Conservation (phyloP, 106 monocot genomes). For the Allium fistulosum region DNA sequence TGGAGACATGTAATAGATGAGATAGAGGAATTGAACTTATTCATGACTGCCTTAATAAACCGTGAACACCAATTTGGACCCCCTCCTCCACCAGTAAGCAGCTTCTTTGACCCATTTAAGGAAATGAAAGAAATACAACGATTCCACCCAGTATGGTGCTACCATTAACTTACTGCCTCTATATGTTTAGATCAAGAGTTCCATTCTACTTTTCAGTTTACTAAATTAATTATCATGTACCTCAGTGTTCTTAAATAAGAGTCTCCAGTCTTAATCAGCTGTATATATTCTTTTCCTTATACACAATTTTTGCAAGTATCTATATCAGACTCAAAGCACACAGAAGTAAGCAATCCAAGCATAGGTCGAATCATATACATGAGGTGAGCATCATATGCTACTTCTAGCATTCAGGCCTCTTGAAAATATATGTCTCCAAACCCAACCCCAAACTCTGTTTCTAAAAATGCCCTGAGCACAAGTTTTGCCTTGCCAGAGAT, state of each 20-base stretch:
- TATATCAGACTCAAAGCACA: conserved; percentile 45
- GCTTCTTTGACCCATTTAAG: conserved; percentile 65
- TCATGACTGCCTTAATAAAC: conserved; percentile 47
- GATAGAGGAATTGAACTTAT: no score
- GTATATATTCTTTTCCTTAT: conserved; percentile 61
- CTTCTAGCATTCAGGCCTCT: conserved; percentile 45
- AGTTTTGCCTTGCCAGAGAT: conserved; percentile 3
- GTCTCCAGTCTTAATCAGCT: conserved; percentile 62
- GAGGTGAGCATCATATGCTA: conserved; percentile 52
- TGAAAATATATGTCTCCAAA: not conserved
- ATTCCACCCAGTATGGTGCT: conserved; percentile 51
- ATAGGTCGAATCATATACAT: conserved; percentile 40
- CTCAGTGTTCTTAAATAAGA: conserved; percentile 65
- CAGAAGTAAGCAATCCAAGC: conserved; percentile 42
- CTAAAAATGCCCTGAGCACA: conserved; percentile 2
- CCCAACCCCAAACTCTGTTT: not conserved
- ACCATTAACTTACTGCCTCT: conserved; percentile 43
- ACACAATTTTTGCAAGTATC: conserved; percentile 51
- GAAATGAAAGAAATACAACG: conserved; percentile 54
- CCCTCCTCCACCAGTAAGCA: conserved; percentile 47
- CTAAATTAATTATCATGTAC: conserved; percentile 17
- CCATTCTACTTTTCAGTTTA: conserved; percentile 49
- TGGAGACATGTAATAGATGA: no score
- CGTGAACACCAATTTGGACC: conserved; percentile 45
- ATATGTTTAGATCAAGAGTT: conserved; percentile 41